These are phyloP conservation scores for Corymbia calophylla DNA, from an alignment of 441 rosid species.

Conservation along the genomic window DNA sequence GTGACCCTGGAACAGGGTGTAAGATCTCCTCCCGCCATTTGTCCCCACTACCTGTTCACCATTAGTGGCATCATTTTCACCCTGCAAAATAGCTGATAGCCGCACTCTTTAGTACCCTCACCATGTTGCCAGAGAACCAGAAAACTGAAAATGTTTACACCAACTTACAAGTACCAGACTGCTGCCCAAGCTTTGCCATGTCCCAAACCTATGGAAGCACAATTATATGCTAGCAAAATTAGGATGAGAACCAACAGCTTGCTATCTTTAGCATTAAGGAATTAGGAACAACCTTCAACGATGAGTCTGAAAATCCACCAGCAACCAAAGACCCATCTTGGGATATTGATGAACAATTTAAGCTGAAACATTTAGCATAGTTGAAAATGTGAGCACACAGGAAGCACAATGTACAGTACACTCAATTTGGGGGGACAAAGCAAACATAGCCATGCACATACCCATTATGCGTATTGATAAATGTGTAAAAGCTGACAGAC, in stretches of 20 bases:
- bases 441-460: slow-evolving; percentile 19
- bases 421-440: background rate
- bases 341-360: slow-evolving; percentile 59
- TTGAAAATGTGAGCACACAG: background rate
- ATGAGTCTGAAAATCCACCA: slow-evolving; percentile 97
- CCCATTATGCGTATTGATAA: slow-evolving; percentile 90
- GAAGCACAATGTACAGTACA: background rate
- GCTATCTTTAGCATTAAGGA: background rate
- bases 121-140: background rate
- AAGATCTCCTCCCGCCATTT: slow-evolving; percentile 54
- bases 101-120: slow-evolving; percentile 1
- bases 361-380: background rate
- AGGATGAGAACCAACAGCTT: slow-evolving; percentile 16
- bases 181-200: slow-evolving; percentile 93
- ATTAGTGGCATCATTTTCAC: slow-evolving; percentile 50
- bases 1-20: slow-evolving; percentile 78
- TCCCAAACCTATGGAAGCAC: slow-evolving; percentile 71
- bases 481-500: slow-evolving; percentile 93
- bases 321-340: slow-evolving; percentile 98
- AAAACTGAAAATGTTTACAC: background rate
- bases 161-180: slow-evolving; percentile 50
- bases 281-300: slow-evolving; percentile 56
- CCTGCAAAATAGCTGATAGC: slow-evolving; percentile 64
- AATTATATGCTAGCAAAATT: slow-evolving; percentile 6
- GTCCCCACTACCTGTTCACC: slow-evolving; percentile 39